Evolutionary conservation across 495 filamentous ascomycete species (phyloP), one percentile per base, ranked within the genome.

Genomic region (Chaetomium fimeti): DNA sequence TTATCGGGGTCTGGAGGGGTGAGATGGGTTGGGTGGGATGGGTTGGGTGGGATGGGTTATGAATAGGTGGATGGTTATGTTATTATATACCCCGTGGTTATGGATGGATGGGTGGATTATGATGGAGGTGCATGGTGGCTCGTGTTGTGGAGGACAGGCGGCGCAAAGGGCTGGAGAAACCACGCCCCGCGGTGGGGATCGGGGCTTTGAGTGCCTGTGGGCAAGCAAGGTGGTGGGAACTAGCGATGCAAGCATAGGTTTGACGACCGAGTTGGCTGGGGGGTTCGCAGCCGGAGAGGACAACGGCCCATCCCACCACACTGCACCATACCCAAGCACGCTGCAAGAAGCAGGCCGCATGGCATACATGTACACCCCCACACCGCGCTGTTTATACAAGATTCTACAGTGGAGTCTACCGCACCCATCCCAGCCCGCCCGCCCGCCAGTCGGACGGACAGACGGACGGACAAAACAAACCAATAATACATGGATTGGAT

Each of bases 381-480:
- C 40, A 43, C 40, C 40, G 5, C 40, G 13, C 40, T 43, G 40
- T 43, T 42, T 36, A 52, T 52, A 52, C 48, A 52, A 11, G 22
- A 52, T 52, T 52, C 48, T 52, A 52, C 48, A 52, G 56, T 20
- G 8, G 18, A 38, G 28, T 54, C 52, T 54, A 54, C 28, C 18
- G 22, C 48, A 25, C 42, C 32, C 3, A 6, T 11, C 32, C 32
- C 8, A 5, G 32, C 32, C 32, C 1, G 43, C 16, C 4, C 2
- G 43, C n/a, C 16, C 4, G n/a, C 7, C 43, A 18, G 15, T n/a
- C 43, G 12, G 1, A 45, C 13, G 15, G 15, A 47, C 43, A 20
- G 1, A 45, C 13, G 15, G 18, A 55, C 15, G n/a, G 2, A 6
- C 28, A 36, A 32, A 8, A 6, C 28, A 36, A 20, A 7, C 9